Evolutionary conservation across 495 filamentous ascomycete genomes (phyloP), one percentile per base, ranked within the genome.

Genomic region (Penicillium canariense): DNA sequence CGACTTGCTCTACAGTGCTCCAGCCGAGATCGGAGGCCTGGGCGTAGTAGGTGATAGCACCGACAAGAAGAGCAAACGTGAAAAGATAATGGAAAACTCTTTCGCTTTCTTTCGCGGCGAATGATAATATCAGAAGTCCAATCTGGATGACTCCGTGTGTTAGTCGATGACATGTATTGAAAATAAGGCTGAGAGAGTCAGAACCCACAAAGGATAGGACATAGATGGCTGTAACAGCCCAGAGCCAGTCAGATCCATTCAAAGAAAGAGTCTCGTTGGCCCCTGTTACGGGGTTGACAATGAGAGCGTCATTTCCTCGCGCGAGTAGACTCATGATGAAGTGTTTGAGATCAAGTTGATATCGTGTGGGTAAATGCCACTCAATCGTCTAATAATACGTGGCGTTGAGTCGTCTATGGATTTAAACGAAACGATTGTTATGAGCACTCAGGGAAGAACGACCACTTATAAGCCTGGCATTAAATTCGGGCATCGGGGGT

Each of bases 61-160:
- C 81, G 15, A 88, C 80, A 42, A 85, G 67, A 14, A 84, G 80
- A 56, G 84, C 77, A 10, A 71, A 68, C 23, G 82, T 80, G 4
- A 81, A 81, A 61, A 89, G 81, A 67, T 89, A 87, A 70, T 89
- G 85, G 70, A 89, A 89, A 54, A 88, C 62, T 14, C 87, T 80
- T 17, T 84, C 72, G 23, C 64, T 64, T 34, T 79, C 79, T 11
- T 74, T 77, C 43, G 78, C 80, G 3, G 60, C 70, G 54, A 81
- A 77, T 3, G 66, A 70, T n/a, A 80, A 65, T n/a, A 66, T 71
- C 20, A 75, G 62, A 75, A 75, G 55, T 39, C 65, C 50, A 78
- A 59, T 32, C 71, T 76, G 9, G 3, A 9, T 8, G 22, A 32
- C 11, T 8, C 7, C n/a, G n/a, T n/a, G n/a, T 14, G 11, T 48